These are phyloP conservation scores for Stagonosporopsis chrysanthemi DNA, from an alignment of 2,329 filamentous ascomycete genomes.

Conservation along the genomic window DNA sequence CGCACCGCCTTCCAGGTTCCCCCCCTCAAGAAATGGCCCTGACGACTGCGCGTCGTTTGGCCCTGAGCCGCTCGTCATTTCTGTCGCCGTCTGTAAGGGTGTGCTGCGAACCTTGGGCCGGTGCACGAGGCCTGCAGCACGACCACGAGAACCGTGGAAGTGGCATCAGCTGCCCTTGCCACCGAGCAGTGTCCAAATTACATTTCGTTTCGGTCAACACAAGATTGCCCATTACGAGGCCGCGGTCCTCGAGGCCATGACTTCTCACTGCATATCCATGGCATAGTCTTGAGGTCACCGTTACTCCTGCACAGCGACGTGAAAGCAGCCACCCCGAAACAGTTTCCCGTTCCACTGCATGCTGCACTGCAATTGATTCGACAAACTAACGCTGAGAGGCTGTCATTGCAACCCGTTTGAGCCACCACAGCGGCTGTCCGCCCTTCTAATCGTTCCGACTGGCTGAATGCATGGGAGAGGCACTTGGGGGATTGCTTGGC, in stretches of 20 bases:
- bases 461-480: slow-evolving; percentile 28
- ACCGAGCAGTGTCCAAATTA: slow-evolving; percentile 18
- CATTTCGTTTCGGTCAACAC: slow-evolving; percentile 4
- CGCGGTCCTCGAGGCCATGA: background rate
- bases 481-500: slow-evolving; percentile 39
- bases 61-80: background rate
- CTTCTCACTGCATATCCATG: slow-evolving; percentile 11
- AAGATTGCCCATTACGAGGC: slow-evolving; percentile 3
- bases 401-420: slow-evolving; percentile 26
- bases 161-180: slow-evolving; percentile 34
- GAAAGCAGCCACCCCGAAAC: slow-evolving; percentile 26
- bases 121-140: slow-evolving; percentile 19
- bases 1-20: background rate
- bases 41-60: background rate
- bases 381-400: slow-evolving; percentile 16
- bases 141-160: slow-evolving; percentile 9
- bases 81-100: slow-evolving; percentile 8
- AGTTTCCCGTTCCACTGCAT: slow-evolving; percentile 35
- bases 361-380: slow-evolving; percentile 28
- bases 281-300: background rate
- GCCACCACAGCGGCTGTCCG: slow-evolving; percentile 33
- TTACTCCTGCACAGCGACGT: slow-evolving; percentile 29
- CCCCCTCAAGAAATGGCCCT: background rate
- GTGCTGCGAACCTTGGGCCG: slow-evolving; percentile 18
- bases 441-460: slow-evolving; percentile 39